phyloP scores from a whole-genome alignment of 345 rosid species.

The Citrus cavaleriei region DNA sequence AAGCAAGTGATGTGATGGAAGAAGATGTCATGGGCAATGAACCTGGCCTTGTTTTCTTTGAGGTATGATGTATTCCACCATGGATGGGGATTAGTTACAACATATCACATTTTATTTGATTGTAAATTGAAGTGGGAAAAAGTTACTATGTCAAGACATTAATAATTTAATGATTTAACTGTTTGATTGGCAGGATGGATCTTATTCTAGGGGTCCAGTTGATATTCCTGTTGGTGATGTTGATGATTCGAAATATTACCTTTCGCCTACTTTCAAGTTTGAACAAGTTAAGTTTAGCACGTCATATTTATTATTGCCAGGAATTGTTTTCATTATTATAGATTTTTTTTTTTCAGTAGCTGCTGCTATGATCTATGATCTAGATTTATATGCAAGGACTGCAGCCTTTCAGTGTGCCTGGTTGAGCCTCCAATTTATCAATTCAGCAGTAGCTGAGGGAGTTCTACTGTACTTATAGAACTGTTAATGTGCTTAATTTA shows the following conservation, averaged over 20 bases:
- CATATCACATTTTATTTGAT: not conserved
- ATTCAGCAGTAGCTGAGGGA: not conserved
- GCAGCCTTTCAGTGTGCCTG: not conserved
- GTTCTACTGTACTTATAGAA: too few species aligned
- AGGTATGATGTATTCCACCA: slow-evolving; percentile 42
- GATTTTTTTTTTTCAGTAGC: not conserved
- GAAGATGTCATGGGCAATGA: slow-evolving; percentile 78
- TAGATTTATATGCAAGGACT: not conserved
- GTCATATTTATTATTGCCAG: not conserved
- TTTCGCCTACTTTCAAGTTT: slow-evolving; percentile 76
- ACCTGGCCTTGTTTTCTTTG: slow-evolving; percentile 80
- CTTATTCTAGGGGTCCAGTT: slow-evolving; percentile 87
- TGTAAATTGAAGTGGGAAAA: not conserved
- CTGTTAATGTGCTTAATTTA: not conserved
- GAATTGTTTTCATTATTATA: not conserved
- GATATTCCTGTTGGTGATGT: slow-evolving; percentile 61
- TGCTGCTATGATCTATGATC: not conserved
- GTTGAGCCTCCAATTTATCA: not conserved
- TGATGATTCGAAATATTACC: slow-evolving; percentile 58
- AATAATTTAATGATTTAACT: not conserved
- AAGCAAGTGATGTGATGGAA: slow-evolving; percentile 79
- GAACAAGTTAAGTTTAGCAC: slow-evolving; percentile 57
- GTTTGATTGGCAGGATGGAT: slow-evolving; percentile 64
- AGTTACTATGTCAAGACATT: not conserved
- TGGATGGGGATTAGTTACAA: not conserved